These are phyloP conservation scores for Lotus japonicus DNA, from an alignment of 306 rosid species.

Conservation along the genomic window DNA sequence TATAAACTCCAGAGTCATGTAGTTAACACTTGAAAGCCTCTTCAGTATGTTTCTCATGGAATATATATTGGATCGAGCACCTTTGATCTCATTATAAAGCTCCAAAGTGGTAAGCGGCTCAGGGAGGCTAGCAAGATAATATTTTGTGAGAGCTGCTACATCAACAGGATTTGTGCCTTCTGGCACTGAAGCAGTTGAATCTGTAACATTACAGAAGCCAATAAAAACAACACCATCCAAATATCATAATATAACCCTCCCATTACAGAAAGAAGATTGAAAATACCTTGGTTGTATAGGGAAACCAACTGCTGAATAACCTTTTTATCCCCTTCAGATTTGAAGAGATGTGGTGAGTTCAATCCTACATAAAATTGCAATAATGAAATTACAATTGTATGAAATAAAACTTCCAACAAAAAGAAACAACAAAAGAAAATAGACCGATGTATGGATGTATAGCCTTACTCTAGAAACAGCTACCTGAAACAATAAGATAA, in stretches of 20 bases:
- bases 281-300: slow-evolving; percentile 77
- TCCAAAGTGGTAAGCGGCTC: slow-evolving; percentile 84
- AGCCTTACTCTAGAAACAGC: slow-evolving; percentile 23
- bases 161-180: slow-evolving; percentile 79
- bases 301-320: slow-evolving; percentile 80
- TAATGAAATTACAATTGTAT: slow-evolving; percentile 2
- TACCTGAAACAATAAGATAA: slow-evolving; percentile 87
- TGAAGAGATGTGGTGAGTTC: slow-evolving; percentile 64
- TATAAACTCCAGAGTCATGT: slow-evolving; percentile 83
- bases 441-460: not conserved
- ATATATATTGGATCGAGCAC: slow-evolving; percentile 67
- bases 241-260: slow-evolving; percentile 17
- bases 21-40: slow-evolving; percentile 80
- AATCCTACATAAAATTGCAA: slow-evolving; percentile 49
- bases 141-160: slow-evolving; percentile 79
- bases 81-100: slow-evolving; percentile 68
- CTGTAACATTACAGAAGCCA: slow-evolving; percentile 30
- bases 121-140: slow-evolving; percentile 91
- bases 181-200: slow-evolving; percentile 65
- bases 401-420: not conserved
- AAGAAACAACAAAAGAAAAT: not conserved
- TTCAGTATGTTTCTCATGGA: slow-evolving; percentile 70
- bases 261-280: slow-evolving; percentile 6
- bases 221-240: slow-evolving; percentile 3
- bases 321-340: slow-evolving; percentile 78